Evolutionary conservation across 2,329 filamentous ascomycete genomes (phyloP).

Genomic region (Clathrospora elynae): DNA sequence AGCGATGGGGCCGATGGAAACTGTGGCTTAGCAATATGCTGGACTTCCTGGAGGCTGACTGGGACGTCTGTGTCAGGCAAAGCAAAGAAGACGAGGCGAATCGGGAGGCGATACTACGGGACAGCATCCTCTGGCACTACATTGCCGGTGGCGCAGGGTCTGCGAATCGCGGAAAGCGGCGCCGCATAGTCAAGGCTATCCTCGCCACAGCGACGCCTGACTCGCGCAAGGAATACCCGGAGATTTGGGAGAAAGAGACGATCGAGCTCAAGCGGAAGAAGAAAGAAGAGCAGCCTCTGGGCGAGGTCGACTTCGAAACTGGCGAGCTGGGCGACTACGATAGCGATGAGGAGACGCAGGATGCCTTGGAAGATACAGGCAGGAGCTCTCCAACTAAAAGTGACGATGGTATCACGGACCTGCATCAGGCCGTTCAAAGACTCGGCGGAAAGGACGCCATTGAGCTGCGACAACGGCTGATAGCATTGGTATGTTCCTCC

Average conservation of each 20-base stretch:
- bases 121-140: conserved; percentile 68
- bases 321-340: conserved; percentile 65
- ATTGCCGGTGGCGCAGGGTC: conserved; percentile 50
- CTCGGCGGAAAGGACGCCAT: conserved; percentile 61
- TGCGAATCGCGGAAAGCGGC: conserved; percentile 48
- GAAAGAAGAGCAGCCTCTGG: conserved; percentile 62
- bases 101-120: conserved; percentile 45
- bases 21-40: conserved; percentile 80
- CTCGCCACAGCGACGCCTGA: conserved; percentile 67
- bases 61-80: conserved; percentile 59
- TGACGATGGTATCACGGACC: conserved; percentile 2
- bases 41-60: conserved; percentile 75
- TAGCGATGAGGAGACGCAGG: conserved; percentile 41
- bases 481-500: conserved; percentile 57
- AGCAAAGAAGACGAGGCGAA: conserved; percentile 23
- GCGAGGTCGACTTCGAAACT: conserved; percentile 60
- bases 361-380: conserved; percentile 19
- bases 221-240: conserved; percentile 60
- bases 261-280: conserved; percentile 52
- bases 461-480: conserved; percentile 65
- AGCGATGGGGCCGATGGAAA: conserved; percentile 81
- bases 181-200: conserved; percentile 67
- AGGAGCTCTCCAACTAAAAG: background rate
- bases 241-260: conserved; percentile 72
- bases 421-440: conserved; percentile 29